Conservation (phyloP, 805 yeast species). For the Spathaspora gorwiae region DNA sequence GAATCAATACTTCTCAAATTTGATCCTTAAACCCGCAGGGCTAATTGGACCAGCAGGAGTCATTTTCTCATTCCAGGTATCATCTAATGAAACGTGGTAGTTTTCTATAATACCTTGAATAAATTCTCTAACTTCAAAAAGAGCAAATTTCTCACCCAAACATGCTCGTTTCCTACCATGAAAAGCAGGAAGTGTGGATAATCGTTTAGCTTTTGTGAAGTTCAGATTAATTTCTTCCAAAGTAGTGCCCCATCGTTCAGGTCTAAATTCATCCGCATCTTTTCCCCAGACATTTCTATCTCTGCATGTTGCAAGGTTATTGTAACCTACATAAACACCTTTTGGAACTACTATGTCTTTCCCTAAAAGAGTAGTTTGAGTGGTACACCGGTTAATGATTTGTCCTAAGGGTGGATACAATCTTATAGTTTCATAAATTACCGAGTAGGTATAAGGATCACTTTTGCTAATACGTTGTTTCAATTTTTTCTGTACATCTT, state of each 20-base stretch:
- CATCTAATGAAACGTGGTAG: constrained; percentile 34
- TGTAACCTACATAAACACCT: constrained; percentile 51
- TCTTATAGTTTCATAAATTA: constrained; percentile 45
- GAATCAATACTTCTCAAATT: constrained; percentile 3
- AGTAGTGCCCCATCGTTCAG: constrained; percentile 49
- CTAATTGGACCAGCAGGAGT: constrained; percentile 59
- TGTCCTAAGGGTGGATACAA: constrained; percentile 55
- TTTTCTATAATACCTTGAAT: constrained; percentile 30
- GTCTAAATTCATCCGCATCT: constrained; percentile 40
- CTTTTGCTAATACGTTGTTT: constrained; percentile 13
- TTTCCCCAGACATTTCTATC: constrained; percentile 41
- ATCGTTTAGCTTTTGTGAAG: constrained; percentile 42
- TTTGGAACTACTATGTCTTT: constrained; percentile 41
- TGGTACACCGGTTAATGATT: constrained; percentile 47
- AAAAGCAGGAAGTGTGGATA: constrained; percentile 46
- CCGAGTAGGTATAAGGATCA: constrained; percentile 13
- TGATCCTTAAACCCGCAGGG: constrained; percentile 34
- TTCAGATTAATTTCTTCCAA: constrained; percentile 31
- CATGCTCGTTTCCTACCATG: constrained; percentile 62
- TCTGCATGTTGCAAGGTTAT: constrained; percentile 49
- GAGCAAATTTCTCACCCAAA: constrained; percentile 55
- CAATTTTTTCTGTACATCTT: constrained; percentile 25
- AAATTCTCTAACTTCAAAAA: constrained; percentile 40
- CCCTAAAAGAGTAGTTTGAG: constrained; percentile 36
- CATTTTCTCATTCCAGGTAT: constrained; percentile 44